Conservation (phyloP, 371 early-diverging fungal genomes). For the Nematocida major region DNA sequence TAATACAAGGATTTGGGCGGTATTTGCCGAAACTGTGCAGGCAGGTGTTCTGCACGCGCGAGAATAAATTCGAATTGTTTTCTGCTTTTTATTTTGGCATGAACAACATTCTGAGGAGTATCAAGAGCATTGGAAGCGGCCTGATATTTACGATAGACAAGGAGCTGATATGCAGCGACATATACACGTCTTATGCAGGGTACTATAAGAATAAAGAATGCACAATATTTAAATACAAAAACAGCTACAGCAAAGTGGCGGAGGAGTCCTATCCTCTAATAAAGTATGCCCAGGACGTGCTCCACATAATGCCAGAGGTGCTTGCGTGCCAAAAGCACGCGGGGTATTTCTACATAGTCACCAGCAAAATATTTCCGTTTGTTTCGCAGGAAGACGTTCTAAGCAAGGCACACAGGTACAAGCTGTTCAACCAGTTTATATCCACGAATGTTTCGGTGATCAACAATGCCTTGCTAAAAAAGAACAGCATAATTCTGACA, state of each 20-base stretch:
- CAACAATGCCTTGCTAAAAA: no score
- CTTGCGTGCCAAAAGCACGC: not conserved
- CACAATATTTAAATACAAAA: constrained; percentile 47
- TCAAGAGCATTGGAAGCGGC: constrained; percentile 24
- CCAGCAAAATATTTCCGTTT: no score
- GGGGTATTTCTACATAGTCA: constrained; percentile 4
- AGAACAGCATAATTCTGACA: no score
- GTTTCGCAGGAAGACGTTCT: no score
- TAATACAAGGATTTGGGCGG: no score
- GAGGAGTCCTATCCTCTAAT: constrained; percentile 30
- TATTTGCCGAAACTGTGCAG: no score
- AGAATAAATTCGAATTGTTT: no score
- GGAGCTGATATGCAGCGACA: constrained; percentile 3
- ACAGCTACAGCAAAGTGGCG: not conserved
- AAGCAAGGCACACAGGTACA: no score
- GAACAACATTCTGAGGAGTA: constrained; percentile 22
- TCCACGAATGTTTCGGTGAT: no score
- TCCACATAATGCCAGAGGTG: not conserved
- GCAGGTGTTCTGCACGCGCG: no score
- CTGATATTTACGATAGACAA: constrained; percentile 31
- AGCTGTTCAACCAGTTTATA: no score
- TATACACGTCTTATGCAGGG: not conserved
- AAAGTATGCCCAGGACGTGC: constrained; percentile 7
- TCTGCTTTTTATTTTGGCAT: not conserved
- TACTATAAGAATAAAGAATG: constrained; percentile 21